These are phyloP conservation scores for Thymus quinquecostatus DNA, from an alignment of 257 asterid genomes.

Conservation along the genomic window DNA sequence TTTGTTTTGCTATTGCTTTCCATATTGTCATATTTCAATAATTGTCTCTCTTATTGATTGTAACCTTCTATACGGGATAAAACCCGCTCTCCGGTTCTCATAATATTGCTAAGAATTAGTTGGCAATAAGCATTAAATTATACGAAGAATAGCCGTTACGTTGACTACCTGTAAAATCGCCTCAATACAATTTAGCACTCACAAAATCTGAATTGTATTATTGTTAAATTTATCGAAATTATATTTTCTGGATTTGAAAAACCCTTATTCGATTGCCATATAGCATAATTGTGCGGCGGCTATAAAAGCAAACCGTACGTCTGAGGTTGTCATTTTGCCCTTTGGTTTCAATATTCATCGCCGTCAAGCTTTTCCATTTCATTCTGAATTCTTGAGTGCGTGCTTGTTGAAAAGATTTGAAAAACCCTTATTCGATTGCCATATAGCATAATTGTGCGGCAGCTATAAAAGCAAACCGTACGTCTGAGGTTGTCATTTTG, in stretches of 20 bases:
- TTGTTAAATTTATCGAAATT: neutral
- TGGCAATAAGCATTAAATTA: constrained; percentile 1
- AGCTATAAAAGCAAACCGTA: neutral
- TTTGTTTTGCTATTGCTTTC: neutral
- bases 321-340: neutral
- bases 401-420: neutral
- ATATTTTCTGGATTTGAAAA: neutral
- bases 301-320: neutral
- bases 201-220: neutral
- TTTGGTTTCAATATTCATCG: neutral
- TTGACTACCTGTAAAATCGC: constrained; percentile 1
- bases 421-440: neutral
- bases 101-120: constrained; percentile 13
- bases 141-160: neutral
- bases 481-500: neutral
- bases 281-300: neutral
- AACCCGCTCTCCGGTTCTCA: neutral
- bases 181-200: neutral
- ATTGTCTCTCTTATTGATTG: neutral
- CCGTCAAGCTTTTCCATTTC: neutral
- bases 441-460: neutral
- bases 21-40: neutral
- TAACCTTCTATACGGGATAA: neutral
- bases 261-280: neutral
- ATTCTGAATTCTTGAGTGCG: neutral